A percentile compares a stretch with the other conserved stretches of the same genome.
phyloP scores from a whole-genome alignment of 352 stramenopile genomes.

The Phytopythium mirpurense region DNA sequence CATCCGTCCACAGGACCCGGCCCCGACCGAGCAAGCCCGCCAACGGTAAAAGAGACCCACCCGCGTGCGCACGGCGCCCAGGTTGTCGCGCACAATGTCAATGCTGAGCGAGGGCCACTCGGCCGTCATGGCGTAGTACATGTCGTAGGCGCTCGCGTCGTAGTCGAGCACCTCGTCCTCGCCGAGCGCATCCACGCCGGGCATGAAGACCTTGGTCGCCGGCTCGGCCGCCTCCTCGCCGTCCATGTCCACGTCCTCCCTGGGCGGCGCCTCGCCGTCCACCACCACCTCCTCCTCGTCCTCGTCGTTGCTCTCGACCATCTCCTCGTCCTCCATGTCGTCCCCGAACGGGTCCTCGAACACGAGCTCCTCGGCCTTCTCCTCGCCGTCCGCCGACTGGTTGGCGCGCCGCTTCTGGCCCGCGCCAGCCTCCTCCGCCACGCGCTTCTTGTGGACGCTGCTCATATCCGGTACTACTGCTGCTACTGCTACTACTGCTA shows the following conservation, averaged over 20 bases:
- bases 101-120: slow-evolving; percentile 98
- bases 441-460: slow-evolving; percentile 61
- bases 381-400: slow-evolving; percentile 19
- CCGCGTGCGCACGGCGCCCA: slow-evolving; percentile 89
- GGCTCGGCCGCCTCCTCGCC: slow-evolving; percentile 49
- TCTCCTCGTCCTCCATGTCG: slow-evolving; percentile 88
- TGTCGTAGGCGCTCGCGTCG: slow-evolving; percentile 98
- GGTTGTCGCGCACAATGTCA: slow-evolving; percentile 95
- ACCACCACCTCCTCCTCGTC: slow-evolving; percentile 60
- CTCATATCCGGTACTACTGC: slow-evolving; percentile 41
- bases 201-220: slow-evolving; percentile 92
- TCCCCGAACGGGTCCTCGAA: slow-evolving; percentile 89
- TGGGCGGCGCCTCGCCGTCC: slow-evolving; percentile 37
- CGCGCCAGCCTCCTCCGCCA: slow-evolving; percentile 30
- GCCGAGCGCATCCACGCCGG: slow-evolving; percentile 84
- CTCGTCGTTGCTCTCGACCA: slow-evolving; percentile 78
- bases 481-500: background rate
- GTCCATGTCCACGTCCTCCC: slow-evolving; percentile 62
- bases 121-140: slow-evolving; percentile 97
- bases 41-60: slow-evolving; percentile 8
- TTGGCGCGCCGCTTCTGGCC: slow-evolving; percentile 51
- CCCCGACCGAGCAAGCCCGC: no score
- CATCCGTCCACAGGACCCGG: no score
- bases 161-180: slow-evolving; percentile 97
- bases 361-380: slow-evolving; percentile 63